phyloP scores from a whole-genome alignment of 2,329 filamentous ascomycete genomes.

The Fusarium denticulatum region DNA sequence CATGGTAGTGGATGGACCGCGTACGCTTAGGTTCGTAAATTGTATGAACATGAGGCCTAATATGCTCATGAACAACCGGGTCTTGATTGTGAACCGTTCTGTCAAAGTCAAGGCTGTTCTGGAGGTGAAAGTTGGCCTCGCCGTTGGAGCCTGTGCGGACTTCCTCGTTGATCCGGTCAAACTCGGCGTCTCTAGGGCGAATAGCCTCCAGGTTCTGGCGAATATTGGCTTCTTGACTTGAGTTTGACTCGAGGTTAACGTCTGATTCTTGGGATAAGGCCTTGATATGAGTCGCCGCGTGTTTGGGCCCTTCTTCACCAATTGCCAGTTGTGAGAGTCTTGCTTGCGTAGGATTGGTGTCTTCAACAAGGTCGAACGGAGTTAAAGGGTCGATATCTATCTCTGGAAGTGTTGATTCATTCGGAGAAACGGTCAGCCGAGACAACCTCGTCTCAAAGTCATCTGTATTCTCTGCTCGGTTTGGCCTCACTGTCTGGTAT shows the following conservation, averaged over 20 bases:
- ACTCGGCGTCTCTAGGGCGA: slow-evolving; percentile 7
- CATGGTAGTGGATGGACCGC: slow-evolving; percentile 37
- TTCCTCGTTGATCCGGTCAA: slow-evolving; percentile 25
- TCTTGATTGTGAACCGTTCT: slow-evolving; percentile 29
- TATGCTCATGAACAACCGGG: slow-evolving; percentile 30
- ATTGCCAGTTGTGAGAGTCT: slow-evolving; percentile 14
- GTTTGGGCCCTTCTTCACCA: slow-evolving; percentile 4
- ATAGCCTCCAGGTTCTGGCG: background rate
- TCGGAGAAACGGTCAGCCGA: slow-evolving; percentile 15
- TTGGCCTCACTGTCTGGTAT: background rate
- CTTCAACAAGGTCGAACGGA: slow-evolving; percentile 2
- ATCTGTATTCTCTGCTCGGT: slow-evolving; percentile 4
- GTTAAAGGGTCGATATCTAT: slow-evolving; percentile 1
- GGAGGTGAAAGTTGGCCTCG: slow-evolving; percentile 21
- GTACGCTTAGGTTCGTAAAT: slow-evolving; percentile 37
- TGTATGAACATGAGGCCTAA: slow-evolving; percentile 35
- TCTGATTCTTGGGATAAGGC: slow-evolving; percentile 15
- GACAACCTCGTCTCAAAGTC: slow-evolving; percentile 20
- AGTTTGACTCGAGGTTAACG: slow-evolving; percentile 3
- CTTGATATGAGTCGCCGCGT: background rate
- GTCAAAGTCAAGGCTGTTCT: slow-evolving; percentile 32
- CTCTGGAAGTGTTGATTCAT: slow-evolving; percentile 1
- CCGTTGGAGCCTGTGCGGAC: background rate
- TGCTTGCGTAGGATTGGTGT: background rate
- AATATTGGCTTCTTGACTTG: slow-evolving; percentile 5